Conservation (phyloP, 768 basidiomycete species). For the Fomitopsis serialis region DNA sequence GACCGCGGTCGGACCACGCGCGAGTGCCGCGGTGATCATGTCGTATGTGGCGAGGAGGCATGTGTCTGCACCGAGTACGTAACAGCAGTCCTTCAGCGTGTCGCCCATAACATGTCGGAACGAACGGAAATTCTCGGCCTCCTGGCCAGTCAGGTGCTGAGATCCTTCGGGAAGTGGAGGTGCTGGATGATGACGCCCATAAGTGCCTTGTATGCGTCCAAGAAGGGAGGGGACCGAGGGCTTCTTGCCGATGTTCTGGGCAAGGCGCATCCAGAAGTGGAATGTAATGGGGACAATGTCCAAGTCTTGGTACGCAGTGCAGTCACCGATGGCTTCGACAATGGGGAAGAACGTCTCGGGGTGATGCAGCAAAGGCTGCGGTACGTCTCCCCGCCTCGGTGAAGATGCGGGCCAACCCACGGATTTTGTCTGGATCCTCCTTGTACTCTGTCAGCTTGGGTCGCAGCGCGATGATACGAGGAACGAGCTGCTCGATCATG, state of each 20-base stretch:
- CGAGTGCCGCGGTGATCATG: constrained; percentile 69
- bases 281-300: constrained; percentile 98
- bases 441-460: constrained; percentile 50
- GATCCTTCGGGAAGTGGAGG: constrained; percentile 84
- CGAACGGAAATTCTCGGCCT: constrained; percentile 87
- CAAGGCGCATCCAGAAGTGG: constrained; percentile 96
- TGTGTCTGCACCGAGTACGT: constrained; percentile 80
- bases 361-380: constrained; percentile 82
- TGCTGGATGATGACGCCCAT: constrained; percentile 86
- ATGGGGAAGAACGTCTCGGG: constrained; percentile 91
- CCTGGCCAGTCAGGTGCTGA: constrained; percentile 66
- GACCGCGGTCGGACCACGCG: constrained; percentile 46
- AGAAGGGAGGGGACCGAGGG: constrained; percentile 67
- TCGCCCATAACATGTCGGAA: constrained; percentile 99
- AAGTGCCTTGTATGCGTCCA: constrained; percentile 78
- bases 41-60: constrained; percentile 82
- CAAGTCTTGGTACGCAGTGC: constrained; percentile 87
- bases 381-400: constrained; percentile 99
- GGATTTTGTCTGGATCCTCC: constrained; percentile 84
- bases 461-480: constrained; percentile 73
- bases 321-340: constrained; percentile 90
- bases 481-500: constrained; percentile 84
- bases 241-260: constrained; percentile 81
- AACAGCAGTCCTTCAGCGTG: constrained; percentile 97
- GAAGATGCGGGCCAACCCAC: constrained; percentile 87